Conservation (phyloP, 2,329 filamentous ascomycete genomes). For the Fusarium equiseti region DNA sequence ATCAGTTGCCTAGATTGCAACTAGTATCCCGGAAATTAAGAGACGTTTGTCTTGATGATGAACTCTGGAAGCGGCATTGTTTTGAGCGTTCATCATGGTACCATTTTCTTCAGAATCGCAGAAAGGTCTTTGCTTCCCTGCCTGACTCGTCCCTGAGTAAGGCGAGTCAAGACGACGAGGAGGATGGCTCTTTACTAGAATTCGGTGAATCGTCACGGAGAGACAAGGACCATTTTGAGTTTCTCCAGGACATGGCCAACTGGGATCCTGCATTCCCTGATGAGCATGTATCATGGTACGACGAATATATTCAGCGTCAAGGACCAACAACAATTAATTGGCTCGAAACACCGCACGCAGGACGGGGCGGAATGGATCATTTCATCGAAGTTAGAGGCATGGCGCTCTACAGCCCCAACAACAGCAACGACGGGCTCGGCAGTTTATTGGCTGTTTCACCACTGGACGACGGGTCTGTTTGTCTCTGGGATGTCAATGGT, state of each 20-base stretch:
- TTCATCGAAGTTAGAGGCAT: constrained; percentile 78
- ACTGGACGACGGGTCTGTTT: constrained; percentile 88
- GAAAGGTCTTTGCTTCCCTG: constrained; percentile 50
- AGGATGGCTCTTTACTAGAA: constrained; percentile 34
- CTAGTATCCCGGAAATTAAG: constrained; percentile 75
- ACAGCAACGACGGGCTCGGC: constrained; percentile 60
- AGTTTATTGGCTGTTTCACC: constrained; percentile 76
- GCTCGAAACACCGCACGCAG: constrained; percentile 73
- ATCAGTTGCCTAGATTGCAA: constrained; percentile 72
- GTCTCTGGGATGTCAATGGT: constrained; percentile 82
- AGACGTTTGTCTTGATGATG: constrained; percentile 77
- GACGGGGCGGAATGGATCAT: constrained; percentile 57
- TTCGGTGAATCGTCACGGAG: constrained; percentile 40
- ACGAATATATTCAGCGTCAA: constrained; percentile 87
- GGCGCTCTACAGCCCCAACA: constrained; percentile 70
- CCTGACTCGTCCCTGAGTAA: constrained; percentile 23
- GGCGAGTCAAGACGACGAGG: constrained; percentile 5
- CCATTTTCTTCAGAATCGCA: constrained; percentile 64
- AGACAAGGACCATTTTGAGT: constrained; percentile 39
- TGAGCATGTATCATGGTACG: constrained; percentile 85
- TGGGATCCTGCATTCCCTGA: constrained; percentile 84
- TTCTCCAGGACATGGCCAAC: constrained; percentile 72
- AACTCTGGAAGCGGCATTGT: constrained; percentile 80
- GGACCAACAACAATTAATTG: constrained; percentile 80
- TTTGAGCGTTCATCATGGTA: constrained; percentile 78